Conservation (phyloP, 139 green algal genomes). For the Chlorella sp. region DNA sequence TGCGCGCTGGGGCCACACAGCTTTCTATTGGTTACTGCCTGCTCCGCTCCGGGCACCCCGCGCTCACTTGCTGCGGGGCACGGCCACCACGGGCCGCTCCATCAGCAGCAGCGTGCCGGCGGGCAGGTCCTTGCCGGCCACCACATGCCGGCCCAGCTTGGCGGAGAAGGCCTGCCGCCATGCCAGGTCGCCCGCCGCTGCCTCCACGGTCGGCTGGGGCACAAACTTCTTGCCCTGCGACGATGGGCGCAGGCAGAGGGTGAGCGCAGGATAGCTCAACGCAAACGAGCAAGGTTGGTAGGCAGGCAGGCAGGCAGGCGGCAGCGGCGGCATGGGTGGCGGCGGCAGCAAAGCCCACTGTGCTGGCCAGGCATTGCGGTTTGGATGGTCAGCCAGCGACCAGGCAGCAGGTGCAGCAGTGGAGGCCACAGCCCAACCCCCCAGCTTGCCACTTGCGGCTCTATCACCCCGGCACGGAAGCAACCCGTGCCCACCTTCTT, state of each 20-base stretch:
- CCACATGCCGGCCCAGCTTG: constrained; percentile 21
- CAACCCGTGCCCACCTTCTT: too few species aligned
- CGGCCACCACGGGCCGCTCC: constrained; percentile 24
- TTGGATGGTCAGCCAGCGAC: background rate
- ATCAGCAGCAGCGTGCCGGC: constrained; percentile 31
- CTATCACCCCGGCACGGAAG: too few species aligned
- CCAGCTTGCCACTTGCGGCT: background rate
- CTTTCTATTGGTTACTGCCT: background rate
- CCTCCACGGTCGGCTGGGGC: constrained; percentile 23
- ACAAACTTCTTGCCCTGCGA: constrained; percentile 26
- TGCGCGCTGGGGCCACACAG: too few species aligned
- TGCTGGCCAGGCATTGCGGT: too few species aligned
- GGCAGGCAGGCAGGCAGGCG: background rate
- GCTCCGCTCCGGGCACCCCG: too few species aligned
- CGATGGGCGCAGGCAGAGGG: background rate
- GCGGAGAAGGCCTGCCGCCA: constrained; percentile 26
- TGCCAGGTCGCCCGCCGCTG: background rate
- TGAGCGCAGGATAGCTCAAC: background rate
- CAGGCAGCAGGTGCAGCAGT: background rate
- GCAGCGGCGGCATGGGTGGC: background rate
- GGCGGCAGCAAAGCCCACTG: background rate
- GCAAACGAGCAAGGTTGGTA: background rate
- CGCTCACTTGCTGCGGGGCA: constrained; percentile 26
- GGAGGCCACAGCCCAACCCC: background rate
- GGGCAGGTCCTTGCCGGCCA: constrained; percentile 34